Evolutionary conservation across 108 stramenopile species (phyloP), one percentile per base, ranked within the genome.

Genomic region (Cyclotella kingstonii): DNA sequence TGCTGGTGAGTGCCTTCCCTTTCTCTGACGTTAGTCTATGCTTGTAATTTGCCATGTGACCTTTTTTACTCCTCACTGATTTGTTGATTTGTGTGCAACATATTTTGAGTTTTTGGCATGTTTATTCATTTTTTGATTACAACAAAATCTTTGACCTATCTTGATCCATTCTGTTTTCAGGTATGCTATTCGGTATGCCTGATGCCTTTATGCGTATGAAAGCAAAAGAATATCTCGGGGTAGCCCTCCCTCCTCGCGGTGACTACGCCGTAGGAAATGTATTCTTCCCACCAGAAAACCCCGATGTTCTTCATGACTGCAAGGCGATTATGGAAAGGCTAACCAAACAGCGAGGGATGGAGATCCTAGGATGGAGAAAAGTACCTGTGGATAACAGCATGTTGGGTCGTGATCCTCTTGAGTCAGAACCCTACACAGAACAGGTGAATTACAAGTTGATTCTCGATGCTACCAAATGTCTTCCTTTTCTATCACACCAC

Each of bases 221-320:
- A 60, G 95, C 94, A 33, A 70, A 83, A 58, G 83, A 85, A 65
- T 68, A 78, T 15, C 84, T 90, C 45, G 79, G 79, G n/a, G 68
- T 58, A 14, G 73, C 84, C 12, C 94, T 99, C 25, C 95, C 95
- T 35, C 41, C 84, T 8, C 43, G 60, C 45, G 95, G 94, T 26
- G 66, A 96, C 41, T 97, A 95, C 65, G 95, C 95, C 22, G 95
- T 93, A 23, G 95, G 89, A 27, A 98, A 95, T 59, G 77, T 97
- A 33, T 98, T 99, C 75, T 88, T 96, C 60, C 92, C 96, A 43
- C 90, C 86, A 54, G 85, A 84, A 54, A 83, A 85, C 61, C 86
- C 87, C 22, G 79, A 86, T 34, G 78, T 77, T 1, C 75, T 84
- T 48, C 73, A 53, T 29, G 85, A 91, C 41, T 83, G 87, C 73